phyloP scores from a whole-genome alignment of 495 filamentous ascomycete genomes.

The Mycothermus thermophilus region DNA sequence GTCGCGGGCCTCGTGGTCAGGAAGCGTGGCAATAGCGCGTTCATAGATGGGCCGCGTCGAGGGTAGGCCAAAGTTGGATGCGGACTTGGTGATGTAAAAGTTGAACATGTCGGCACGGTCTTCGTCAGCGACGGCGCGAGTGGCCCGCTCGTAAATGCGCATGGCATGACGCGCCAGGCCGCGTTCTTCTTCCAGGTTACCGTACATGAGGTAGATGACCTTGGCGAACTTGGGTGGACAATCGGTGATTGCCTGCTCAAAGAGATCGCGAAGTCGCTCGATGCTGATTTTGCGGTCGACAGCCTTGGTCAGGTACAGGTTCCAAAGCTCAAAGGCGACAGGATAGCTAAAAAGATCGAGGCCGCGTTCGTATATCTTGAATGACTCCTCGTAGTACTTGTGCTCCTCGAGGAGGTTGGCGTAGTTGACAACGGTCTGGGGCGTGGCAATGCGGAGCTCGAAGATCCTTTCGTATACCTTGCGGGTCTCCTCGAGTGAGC shows the following conservation, averaged over 20 bases:
- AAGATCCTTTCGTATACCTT: conserved; percentile 96
- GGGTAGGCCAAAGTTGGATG: conserved; percentile 91
- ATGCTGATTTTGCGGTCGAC: conserved; percentile 91
- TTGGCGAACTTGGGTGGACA: conserved; percentile 95
- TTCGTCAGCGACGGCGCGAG: conserved; percentile 88
- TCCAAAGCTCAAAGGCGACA: conserved; percentile 97
- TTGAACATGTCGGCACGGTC: conserved; percentile 97
- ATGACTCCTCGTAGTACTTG: conserved; percentile 92
- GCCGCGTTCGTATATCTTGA: conserved; percentile 95
- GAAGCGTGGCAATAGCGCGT: conserved; percentile 77
- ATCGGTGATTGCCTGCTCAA: conserved; percentile 91
- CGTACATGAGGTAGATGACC: conserved; percentile 94
- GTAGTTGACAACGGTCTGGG: conserved; percentile 97
- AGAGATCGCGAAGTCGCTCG: conserved; percentile 86
- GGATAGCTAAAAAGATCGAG: conserved; percentile 95
- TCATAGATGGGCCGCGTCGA: conserved; percentile 97
- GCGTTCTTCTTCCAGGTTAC: conserved; percentile 90
- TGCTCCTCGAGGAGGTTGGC: conserved; percentile 92
- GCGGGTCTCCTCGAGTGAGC: conserved; percentile 79
- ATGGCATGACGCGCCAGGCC: conserved; percentile 95
- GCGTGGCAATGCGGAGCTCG: conserved; percentile 93
- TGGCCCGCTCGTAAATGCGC: conserved; percentile 97
- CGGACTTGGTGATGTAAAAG: conserved; percentile 98
- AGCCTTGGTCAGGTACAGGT: conserved; percentile 93
- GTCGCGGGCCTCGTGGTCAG: conserved; percentile 84